Evolutionary conservation across 2,329 filamentous ascomycete genomes (phyloP).

Genomic region (Piedraia hortae): DNA sequence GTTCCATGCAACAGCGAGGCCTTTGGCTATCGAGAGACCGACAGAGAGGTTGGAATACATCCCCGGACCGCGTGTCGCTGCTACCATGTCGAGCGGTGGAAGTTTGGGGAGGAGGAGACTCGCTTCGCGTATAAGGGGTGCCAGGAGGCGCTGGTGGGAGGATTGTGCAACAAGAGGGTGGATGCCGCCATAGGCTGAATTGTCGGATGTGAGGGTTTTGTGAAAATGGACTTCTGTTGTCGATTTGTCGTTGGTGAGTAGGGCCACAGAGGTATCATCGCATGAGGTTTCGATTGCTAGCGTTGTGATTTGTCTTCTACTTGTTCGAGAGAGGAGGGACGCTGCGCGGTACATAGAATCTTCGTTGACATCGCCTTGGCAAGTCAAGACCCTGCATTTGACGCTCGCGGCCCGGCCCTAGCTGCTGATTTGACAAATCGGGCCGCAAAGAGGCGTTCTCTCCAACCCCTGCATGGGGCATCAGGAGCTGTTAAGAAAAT

Average conservation of each 20-base stretch:
- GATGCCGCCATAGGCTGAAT: constrained; percentile 46
- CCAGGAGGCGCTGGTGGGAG: constrained; percentile 47
- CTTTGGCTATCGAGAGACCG: constrained; percentile 66
- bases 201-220: constrained; percentile 56
- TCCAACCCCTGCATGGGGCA: no score
- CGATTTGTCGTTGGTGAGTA: constrained; percentile 13
- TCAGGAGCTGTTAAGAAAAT: no score
- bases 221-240: constrained; percentile 31
- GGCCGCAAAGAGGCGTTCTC: no score
- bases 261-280: constrained; percentile 75
- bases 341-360: no score
- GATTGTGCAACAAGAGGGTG: constrained; percentile 48
- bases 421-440: no score
- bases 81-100: constrained; percentile 38
- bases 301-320: no score
- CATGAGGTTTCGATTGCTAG: constrained; percentile 66
- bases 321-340: no score
- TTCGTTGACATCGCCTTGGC: no score
- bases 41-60: constrained; percentile 55
- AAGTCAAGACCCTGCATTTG: no score
- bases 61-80: constrained; percentile 70
- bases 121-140: constrained; percentile 37
- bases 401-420: no score
- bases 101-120: constrained; percentile 14
- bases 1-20: constrained; percentile 56